A percentile compares a stretch with the other conserved stretches of the same genome.
These are phyloP conservation scores for Acanthamoeba culbertsoni DNA, from an alignment of 208 protist species.

Conservation along the genomic window DNA sequence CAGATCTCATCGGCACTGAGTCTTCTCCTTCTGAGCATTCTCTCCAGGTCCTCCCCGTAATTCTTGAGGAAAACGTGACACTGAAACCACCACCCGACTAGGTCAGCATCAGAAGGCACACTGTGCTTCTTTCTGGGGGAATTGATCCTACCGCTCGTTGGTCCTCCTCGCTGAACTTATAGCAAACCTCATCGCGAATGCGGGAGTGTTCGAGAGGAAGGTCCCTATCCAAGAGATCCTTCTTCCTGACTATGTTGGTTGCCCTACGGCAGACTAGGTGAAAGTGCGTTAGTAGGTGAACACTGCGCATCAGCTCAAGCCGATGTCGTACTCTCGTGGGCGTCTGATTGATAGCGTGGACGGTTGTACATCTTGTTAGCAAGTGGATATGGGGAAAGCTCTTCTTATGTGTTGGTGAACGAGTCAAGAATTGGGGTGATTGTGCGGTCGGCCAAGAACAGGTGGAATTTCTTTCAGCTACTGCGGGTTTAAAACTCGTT, in stretches of 20 bases:
- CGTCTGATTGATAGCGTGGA: background rate
- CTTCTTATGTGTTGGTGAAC: too few species aligned
- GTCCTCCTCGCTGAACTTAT: conserved; percentile 27
- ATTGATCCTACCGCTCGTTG: background rate
- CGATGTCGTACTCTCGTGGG: background rate
- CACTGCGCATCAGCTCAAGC: too few species aligned
- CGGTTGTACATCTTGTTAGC: background rate
- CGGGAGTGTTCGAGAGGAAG: background rate
- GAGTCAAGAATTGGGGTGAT: too few species aligned
- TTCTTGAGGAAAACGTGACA: conserved; percentile 11
- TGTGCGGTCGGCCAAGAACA: too few species aligned
- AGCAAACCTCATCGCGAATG: conserved; percentile 29
- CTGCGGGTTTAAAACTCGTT: too few species aligned
- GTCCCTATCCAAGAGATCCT: background rate
- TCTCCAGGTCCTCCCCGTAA: background rate
- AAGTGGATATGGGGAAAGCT: background rate
- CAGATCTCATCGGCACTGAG: conserved; percentile 12
- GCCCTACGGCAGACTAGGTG: conserved; percentile 38
- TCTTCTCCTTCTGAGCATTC: background rate
- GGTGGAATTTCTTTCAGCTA: too few species aligned
- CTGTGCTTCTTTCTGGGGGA: background rate
- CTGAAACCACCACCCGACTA: background rate
- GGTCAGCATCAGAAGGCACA: background rate
- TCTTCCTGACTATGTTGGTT: conserved; percentile 19
- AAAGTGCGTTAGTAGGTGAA: too few species aligned